Base-by-base conservation (phyloP, 441 rosid species). In the Syzygium syzygioides region DNA sequence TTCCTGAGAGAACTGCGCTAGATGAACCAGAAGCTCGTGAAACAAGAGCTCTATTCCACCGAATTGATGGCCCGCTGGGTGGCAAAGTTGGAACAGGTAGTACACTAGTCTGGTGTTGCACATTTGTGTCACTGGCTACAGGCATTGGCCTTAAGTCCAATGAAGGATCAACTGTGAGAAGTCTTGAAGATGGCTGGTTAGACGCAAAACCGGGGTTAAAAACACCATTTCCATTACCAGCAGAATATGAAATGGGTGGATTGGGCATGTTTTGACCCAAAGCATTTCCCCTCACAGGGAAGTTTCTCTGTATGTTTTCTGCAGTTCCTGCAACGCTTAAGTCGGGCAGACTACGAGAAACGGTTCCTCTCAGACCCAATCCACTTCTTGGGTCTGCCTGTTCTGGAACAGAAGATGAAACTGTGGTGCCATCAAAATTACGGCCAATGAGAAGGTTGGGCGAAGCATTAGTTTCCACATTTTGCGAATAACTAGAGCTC, bases 1-100 rank as follows among this genome's bases (percentile, higher is more conserved):
- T 85, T 85, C 59, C 62, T 23, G 86, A 54, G n/a, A 89, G 86
- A 66, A 86, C 54, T 28, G 87, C 45, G 1, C 80, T 62, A 14
- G 88, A 80, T 28, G 87, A 89, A 80, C 83, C 23, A n/a, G 79
- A 50, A 87, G 53, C 79, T 86, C 88, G 64, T 9, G 86, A 86
- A 34, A 89, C 55, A 32, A 55, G 76, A 79, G 85, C 88, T 79
- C 88, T 86, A 76, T 30, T 59, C 88, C 88, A 86, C 66, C 88
- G 56, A 79, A 52, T 57, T 60, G 88, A 52, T 60, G 79, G 87
- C 41, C 90, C 85, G 15, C 86, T 85, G 41, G 87, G 90, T 41
- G 48, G 79, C 80, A 85, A 52, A n/a, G 90, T 26, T 54, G 86
- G 87, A 62, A 66, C 87, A 52, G 54, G 87, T 28, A 55, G 66